These are phyloP conservation scores for Eutrema japonicum DNA, from an alignment of 345 rosid genomes.

Conservation along the genomic window DNA sequence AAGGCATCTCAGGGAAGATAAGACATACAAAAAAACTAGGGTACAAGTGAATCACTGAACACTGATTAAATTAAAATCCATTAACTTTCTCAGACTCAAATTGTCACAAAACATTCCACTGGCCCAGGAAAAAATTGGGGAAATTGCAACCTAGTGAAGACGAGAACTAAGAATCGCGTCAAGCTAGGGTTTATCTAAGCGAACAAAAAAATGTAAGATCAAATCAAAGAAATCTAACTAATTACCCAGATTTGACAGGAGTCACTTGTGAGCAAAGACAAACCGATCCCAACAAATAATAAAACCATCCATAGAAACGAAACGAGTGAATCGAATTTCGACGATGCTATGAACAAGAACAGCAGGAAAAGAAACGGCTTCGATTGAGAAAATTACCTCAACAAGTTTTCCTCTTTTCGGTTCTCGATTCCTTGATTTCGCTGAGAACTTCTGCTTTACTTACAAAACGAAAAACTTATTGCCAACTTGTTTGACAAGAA, in stretches of 20 bases:
- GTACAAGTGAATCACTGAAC: background rate
- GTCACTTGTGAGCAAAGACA: background rate
- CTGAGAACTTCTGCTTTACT: slow-evolving; percentile 4
- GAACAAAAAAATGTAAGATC: background rate
- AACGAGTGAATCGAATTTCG: background rate
- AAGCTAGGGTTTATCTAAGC: slow-evolving; percentile 14
- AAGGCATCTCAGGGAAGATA: background rate
- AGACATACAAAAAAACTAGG: background rate
- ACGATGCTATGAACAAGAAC: background rate
- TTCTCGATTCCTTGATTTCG: slow-evolving; percentile 24
- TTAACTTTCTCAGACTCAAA: background rate
- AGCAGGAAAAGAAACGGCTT: background rate
- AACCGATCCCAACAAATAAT: background rate
- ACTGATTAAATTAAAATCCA: background rate
- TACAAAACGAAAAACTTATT: background rate
- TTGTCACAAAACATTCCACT: background rate
- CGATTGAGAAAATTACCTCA: background rate
- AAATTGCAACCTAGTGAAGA: background rate
- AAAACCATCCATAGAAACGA: background rate
- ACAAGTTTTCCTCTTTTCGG: background rate
- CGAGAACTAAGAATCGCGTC: background rate
- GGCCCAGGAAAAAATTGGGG: background rate
- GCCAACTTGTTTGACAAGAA: slow-evolving; percentile 20
- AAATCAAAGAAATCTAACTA: slow-evolving; percentile 6
- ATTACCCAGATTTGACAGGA: background rate